Evolutionary conservation across 257 asterid species (phyloP).

Genomic region (Solanum acaule): DNA sequence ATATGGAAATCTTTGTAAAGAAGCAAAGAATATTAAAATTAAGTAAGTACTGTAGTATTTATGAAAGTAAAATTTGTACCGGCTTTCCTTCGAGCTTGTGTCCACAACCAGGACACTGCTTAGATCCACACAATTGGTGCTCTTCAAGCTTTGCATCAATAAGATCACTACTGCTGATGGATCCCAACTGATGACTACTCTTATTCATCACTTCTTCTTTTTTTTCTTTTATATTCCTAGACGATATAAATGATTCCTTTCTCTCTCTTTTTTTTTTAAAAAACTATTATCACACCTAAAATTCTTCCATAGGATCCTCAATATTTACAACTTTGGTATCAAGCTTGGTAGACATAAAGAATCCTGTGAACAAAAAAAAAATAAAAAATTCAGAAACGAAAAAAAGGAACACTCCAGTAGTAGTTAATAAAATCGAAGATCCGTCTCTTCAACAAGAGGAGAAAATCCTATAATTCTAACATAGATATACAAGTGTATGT

Average conservation of each 20-base stretch:
- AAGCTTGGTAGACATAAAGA: background rate
- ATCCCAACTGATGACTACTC: conserved; percentile 46
- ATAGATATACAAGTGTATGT: background rate
- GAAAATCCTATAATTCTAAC: background rate
- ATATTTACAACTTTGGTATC: background rate
- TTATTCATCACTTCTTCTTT: conserved; percentile 41
- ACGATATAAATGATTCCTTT: background rate
- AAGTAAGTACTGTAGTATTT: background rate
- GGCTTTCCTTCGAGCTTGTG: conserved; percentile 89
- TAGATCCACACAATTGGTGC: conserved; percentile 90
- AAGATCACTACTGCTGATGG: conserved; percentile 73
- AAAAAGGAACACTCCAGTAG: background rate
- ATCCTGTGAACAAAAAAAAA: background rate
- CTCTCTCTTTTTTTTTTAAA: background rate
- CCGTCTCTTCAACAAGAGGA: background rate
- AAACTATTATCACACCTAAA: background rate
- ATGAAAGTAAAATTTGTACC: conserved; percentile 27
- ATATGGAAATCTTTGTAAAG: conserved; percentile 3
- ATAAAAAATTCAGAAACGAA: background rate
- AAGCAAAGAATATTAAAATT: conserved; percentile 33
- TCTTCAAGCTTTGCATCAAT: conserved; percentile 95
- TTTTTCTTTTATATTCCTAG: background rate
- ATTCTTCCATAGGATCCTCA: background rate
- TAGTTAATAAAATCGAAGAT: background rate
- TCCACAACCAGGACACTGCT: conserved; percentile 95